Evolutionary conservation across 441 rosid species (phyloP).

Genomic region (Capsella rubella): DNA sequence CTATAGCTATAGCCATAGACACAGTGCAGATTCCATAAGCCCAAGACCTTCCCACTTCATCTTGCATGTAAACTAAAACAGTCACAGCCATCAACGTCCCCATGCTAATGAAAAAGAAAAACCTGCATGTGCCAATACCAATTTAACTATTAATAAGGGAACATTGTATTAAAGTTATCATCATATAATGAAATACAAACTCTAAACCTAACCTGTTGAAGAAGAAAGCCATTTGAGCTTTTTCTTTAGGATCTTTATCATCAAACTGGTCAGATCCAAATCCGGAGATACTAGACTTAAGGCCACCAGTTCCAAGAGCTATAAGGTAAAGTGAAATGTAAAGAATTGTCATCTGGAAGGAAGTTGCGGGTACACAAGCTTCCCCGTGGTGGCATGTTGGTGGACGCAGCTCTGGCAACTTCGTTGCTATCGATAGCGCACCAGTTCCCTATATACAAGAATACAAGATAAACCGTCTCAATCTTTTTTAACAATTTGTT

Average conservation of each 20-base stretch:
- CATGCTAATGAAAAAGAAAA: conserved; percentile 78
- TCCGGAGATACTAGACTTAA: conserved; percentile 92
- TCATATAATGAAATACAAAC: neutral
- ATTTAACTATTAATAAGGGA: neutral
- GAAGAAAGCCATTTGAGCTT: conserved; percentile 81
- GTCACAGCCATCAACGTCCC: conserved; percentile 89
- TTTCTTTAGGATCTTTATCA: conserved; percentile 79
- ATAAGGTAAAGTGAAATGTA: conserved; percentile 72
- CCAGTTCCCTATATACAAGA: conserved; percentile 65
- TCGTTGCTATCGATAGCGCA: conserved; percentile 64
- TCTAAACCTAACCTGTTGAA: conserved; percentile 58
- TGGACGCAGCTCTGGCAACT: conserved; percentile 73
- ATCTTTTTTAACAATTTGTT: neutral
- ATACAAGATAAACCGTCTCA: neutral
- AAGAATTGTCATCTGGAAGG: conserved; percentile 77
- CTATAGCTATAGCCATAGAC: conserved; percentile 64
- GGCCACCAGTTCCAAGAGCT: conserved; percentile 92
- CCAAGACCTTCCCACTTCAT: conserved; percentile 80
- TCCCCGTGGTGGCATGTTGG: conserved; percentile 55
- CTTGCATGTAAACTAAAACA: conserved; percentile 87
- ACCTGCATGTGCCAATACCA: conserved; percentile 35
- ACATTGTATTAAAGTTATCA: neutral
- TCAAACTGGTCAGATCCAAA: conserved; percentile 94
- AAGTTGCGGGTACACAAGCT: conserved; percentile 59
- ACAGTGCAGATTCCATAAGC: conserved; percentile 88